Evolutionary conservation across 495 filamentous ascomycete species (phyloP).

Genomic region (Aspergillus heteromorphus): DNA sequence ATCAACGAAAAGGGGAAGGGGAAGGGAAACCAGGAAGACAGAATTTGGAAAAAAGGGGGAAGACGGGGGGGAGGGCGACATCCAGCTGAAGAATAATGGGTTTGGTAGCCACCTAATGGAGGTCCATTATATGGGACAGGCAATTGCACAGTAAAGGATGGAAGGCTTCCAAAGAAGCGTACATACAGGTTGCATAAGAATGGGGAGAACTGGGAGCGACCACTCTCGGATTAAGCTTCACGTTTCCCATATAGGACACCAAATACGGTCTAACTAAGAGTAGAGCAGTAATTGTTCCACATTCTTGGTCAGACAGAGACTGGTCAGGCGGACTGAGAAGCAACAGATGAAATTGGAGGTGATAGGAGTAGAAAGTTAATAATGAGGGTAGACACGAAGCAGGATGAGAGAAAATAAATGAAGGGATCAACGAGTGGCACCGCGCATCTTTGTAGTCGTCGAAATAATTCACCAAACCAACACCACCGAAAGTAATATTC

Average conservation of each 20-base stretch:
- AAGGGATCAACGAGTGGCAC: neutral
- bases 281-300: neutral
- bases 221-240: neutral
- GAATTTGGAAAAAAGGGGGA: neutral
- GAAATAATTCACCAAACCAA: conserved; percentile 7
- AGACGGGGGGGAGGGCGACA: neutral
- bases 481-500: conserved; percentile 8
- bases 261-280: conserved; percentile 1
- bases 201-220: neutral
- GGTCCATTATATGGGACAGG: neutral
- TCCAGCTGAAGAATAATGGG: neutral
- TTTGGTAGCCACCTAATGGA: neutral
- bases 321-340: neutral
- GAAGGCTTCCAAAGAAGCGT: conserved; percentile 15
- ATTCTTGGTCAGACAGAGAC: neutral
- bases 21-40: neutral
- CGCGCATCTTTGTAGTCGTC: neutral
- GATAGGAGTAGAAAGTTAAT: neutral
- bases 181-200: conserved; percentile 7
- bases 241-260: neutral
- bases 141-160: neutral
- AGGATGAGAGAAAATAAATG: neutral
- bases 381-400: neutral
- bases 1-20: neutral
- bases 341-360: neutral